phyloP scores from a whole-genome alignment of 2,329 filamentous ascomycete genomes.

The Taxawa tesnikishii region DNA sequence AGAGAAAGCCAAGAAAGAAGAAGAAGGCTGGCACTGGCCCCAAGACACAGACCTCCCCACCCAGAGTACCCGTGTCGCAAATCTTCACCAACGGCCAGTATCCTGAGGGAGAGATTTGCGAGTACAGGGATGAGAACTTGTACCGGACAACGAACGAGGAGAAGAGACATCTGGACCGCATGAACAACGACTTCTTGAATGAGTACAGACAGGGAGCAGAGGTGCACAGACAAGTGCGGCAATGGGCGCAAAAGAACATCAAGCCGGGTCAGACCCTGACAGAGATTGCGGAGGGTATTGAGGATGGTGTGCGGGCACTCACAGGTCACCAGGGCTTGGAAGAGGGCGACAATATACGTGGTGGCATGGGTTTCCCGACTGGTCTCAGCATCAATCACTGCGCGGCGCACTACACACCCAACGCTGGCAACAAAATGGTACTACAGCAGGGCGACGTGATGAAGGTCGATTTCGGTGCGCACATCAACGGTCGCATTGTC shows the following conservation, averaged over 20 bases:
- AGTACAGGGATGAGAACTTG: conserved; percentile 32
- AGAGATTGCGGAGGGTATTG: conserved; percentile 40
- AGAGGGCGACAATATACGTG: conserved; percentile 36
- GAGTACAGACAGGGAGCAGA: conserved; percentile 47
- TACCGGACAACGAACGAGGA: conserved; percentile 36
- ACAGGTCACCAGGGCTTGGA: conserved; percentile 39
- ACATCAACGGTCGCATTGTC: conserved; percentile 68
- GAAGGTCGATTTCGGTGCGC: conserved; percentile 74
- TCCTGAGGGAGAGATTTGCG: conserved; percentile 33
- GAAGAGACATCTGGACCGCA: conserved; percentile 28
- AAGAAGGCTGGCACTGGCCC: conserved; percentile 21
- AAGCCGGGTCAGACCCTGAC: conserved; percentile 38
- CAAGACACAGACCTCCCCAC: conserved; percentile 31
- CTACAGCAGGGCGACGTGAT: conserved; percentile 65
- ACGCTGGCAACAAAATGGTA: conserved; percentile 52
- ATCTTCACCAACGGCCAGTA: conserved; percentile 33
- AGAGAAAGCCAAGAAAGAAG: conserved; percentile 30
- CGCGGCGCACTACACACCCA: conserved; percentile 45
- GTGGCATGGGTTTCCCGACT: conserved; percentile 44
- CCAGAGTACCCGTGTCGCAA: conserved; percentile 31
- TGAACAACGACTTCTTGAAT: conserved; percentile 35
- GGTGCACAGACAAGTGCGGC: conserved; percentile 42
- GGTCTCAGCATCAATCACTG: conserved; percentile 41
- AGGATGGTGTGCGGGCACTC: conserved; percentile 40
- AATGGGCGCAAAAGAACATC: conserved; percentile 35